Conservation (phyloP, 768 basidiomycete genomes). For the Rhodotorula diobovata region DNA sequence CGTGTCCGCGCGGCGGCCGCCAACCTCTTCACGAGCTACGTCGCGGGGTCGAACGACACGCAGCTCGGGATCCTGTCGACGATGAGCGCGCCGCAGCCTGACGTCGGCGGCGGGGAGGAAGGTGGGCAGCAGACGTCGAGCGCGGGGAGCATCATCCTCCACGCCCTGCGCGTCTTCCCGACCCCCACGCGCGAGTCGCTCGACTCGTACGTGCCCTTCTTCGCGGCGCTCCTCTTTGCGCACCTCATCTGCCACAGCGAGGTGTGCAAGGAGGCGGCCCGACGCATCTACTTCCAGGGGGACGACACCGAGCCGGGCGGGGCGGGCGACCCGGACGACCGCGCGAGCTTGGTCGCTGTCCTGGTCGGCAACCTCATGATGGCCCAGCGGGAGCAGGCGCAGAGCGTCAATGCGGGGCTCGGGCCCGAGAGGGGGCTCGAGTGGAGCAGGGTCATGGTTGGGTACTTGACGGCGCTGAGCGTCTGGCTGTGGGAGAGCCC, state of each 20-base stretch:
- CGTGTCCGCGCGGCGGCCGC: conserved; percentile 73
- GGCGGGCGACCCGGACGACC: conserved; percentile 51
- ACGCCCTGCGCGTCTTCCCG: conserved; percentile 46
- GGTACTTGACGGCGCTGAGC: conserved; percentile 72
- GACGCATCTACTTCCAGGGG: conserved; percentile 47
- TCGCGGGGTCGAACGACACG: conserved; percentile 49
- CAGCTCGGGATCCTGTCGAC: conserved; percentile 47
- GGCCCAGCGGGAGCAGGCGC: conserved; percentile 62
- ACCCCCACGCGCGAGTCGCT: conserved; percentile 41
- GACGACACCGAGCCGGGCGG: conserved; percentile 42
- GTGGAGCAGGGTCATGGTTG: conserved; percentile 84
- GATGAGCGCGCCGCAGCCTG: conserved; percentile 42
- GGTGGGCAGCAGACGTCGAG: conserved; percentile 40
- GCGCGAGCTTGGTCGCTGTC: conserved; percentile 71
- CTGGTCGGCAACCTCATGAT: conserved; percentile 85
- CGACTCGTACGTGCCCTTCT: conserved; percentile 53
- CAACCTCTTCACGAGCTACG: conserved; percentile 64
- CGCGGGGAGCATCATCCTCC: conserved; percentile 49
- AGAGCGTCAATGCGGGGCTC: conserved; percentile 52
- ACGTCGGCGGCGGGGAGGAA: not conserved
- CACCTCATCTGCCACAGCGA: conserved; percentile 64
- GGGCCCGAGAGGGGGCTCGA: conserved; percentile 66
- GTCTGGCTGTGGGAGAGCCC: conserved; percentile 99
- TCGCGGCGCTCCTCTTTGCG: conserved; percentile 72
- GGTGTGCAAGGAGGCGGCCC: conserved; percentile 50